phyloP scores from a whole-genome alignment of 495 filamentous ascomycete species.

The Umbilicaria muhlenbergii region DNA sequence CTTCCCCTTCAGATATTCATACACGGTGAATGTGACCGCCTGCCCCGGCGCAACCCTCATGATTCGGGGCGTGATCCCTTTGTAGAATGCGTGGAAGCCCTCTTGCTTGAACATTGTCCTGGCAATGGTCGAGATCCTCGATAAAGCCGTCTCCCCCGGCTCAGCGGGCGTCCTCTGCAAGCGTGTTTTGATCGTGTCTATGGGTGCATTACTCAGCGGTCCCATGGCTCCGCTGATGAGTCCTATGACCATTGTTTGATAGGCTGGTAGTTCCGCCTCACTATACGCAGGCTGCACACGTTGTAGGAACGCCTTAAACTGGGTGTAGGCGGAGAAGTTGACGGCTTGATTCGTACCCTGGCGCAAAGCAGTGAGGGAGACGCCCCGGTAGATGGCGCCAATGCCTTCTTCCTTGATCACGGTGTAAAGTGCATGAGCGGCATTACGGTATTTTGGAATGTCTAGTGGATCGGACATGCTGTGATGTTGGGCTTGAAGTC shows the following conservation, averaged over 20 bases:
- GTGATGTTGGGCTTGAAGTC: conserved; percentile 94
- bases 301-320: conserved; percentile 71
- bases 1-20: conserved; percentile 77
- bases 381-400: conserved; percentile 77
- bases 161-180: conserved; percentile 80
- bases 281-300: conserved; percentile 44
- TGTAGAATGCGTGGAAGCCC: conserved; percentile 88
- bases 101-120: conserved; percentile 96
- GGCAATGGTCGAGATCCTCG: conserved; percentile 62
- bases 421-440: conserved; percentile 87
- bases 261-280: conserved; percentile 54
- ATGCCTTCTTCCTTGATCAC: conserved; percentile 83
- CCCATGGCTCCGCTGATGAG: conserved; percentile 90
- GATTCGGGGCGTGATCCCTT: conserved; percentile 93
- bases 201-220: conserved; percentile 88
- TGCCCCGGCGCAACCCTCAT: conserved; percentile 97
- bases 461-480: conserved; percentile 84
- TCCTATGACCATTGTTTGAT: conserved; percentile 83
- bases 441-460: conserved; percentile 91
- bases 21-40: conserved; percentile 96
- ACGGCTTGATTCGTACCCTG: conserved; percentile 96
- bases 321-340: conserved; percentile 97
- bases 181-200: conserved; percentile 97
- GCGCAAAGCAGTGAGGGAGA: conserved; percentile 79
- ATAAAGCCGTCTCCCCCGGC: conserved; percentile 62